These are phyloP conservation scores for Discostella stelligera DNA, from an alignment of 352 stramenopile genomes.

Conservation along the genomic window DNA sequence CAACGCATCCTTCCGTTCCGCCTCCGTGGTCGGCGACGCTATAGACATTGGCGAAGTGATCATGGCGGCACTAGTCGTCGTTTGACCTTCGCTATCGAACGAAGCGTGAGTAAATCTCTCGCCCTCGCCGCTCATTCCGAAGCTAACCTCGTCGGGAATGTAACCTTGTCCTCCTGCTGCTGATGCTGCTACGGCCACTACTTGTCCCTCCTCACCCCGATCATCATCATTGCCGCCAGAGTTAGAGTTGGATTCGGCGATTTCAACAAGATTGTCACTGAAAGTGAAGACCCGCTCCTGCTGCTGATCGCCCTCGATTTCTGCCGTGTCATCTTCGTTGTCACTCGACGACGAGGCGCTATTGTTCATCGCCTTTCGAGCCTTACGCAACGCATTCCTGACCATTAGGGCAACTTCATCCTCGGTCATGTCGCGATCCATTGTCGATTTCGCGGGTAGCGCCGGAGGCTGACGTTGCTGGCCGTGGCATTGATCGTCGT, in stretches of 20 bases:
- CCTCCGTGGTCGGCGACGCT: slow-evolving; percentile 1
- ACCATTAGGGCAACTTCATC: slow-evolving; percentile 63
- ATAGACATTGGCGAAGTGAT: background rate
- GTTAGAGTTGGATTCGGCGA: background rate
- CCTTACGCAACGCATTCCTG: slow-evolving; percentile 52
- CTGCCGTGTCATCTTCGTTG: background rate
- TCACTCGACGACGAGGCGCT: slow-evolving; percentile 2
- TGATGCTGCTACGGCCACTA: no score
- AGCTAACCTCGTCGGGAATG: background rate
- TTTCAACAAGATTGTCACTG: background rate
- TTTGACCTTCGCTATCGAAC: slow-evolving; percentile 1
- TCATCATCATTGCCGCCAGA: slow-evolving; percentile 1
- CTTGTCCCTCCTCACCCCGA: no score
- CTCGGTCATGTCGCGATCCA: slow-evolving; percentile 59
- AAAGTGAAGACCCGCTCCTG: background rate
- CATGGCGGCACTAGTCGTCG: no score
- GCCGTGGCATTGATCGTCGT: background rate
- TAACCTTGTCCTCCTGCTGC: background rate
- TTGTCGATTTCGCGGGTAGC: background rate
- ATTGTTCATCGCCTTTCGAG: slow-evolving; percentile 40
- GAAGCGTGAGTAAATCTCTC: no score
- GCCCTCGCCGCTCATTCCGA: background rate
- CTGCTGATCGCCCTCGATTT: background rate
- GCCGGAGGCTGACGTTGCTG: no score
- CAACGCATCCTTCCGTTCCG: background rate